These are phyloP conservation scores for peach (Prunus persica) DNA, from an alignment of 306 rosid genomes.

Conservation along the genomic window Prunus_persica_NCBIv2 NC_034010.1:26926001-26926500, in stretches of 20 bases:
- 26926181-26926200: background rate
- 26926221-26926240: constrained; percentile 3
- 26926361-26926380: constrained; percentile 88
- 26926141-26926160: constrained; percentile 5
- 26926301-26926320: constrained; percentile 89
- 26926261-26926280: constrained; percentile 89
- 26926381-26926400: constrained; percentile 79
- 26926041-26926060: constrained; percentile 88
- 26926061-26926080: constrained; percentile 88
- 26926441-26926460: constrained; percentile 99
- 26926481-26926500: constrained; percentile 62
- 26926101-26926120: constrained; percentile 64
- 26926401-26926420: constrained; percentile 82
- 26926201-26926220: background rate
- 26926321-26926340: constrained; percentile 86
- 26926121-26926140: constrained; percentile 20
- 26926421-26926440: constrained; percentile 81
- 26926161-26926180: background rate
- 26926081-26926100: constrained; percentile 81
- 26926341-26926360: constrained; percentile 76
- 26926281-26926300: constrained; percentile 97
- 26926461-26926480: constrained; percentile 96
- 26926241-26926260: constrained; percentile 17
- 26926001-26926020: constrained; percentile 95
- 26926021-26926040: constrained; percentile 95